These are phyloP conservation scores for Magnaporthiopsis poae DNA, from an alignment of 2,329 filamentous ascomycete species.

Conservation along the genomic window DNA sequence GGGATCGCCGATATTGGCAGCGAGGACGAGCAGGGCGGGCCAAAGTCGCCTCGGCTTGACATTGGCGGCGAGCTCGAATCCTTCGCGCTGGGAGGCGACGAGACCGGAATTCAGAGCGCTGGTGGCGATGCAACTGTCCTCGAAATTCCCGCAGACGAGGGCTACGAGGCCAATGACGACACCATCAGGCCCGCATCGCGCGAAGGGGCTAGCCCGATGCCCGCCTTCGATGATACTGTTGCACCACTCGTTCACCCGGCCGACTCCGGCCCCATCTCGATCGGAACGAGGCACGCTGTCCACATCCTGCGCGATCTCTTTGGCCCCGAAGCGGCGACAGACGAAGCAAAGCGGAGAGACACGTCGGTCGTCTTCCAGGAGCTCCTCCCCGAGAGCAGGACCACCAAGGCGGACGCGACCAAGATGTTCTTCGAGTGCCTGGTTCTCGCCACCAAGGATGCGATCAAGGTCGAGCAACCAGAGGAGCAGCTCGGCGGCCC, in stretches of 20 bases:
- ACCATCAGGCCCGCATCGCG: slow-evolving; percentile 23
- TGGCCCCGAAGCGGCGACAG: slow-evolving; percentile 58
- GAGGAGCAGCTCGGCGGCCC: slow-evolving; percentile 62
- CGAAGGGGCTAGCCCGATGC: slow-evolving; percentile 36
- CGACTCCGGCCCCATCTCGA: slow-evolving; percentile 75
- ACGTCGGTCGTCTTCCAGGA: slow-evolving; percentile 80
- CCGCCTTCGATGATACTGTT: slow-evolving; percentile 70
- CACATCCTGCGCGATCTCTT: slow-evolving; percentile 87
- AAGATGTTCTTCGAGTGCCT: slow-evolving; percentile 99
- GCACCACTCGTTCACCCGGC: slow-evolving; percentile 67
- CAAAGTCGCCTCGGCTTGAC: slow-evolving; percentile 56
- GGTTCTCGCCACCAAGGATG: slow-evolving; percentile 93
- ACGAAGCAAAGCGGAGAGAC: slow-evolving; percentile 64
- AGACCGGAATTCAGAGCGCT: slow-evolving; percentile 43
- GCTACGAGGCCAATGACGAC: slow-evolving; percentile 37
- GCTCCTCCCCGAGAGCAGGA: slow-evolving; percentile 70
- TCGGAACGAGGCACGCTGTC: slow-evolving; percentile 90
- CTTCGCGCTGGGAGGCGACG: slow-evolving; percentile 53
- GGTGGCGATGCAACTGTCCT: slow-evolving; percentile 52
- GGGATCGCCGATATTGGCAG: slow-evolving; percentile 71
- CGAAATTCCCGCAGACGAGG: slow-evolving; percentile 54
- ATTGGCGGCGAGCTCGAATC: slow-evolving; percentile 18
- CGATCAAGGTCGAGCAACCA: slow-evolving; percentile 88
- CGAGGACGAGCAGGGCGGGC: slow-evolving; percentile 50
- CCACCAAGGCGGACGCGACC: slow-evolving; percentile 81